These are phyloP conservation scores for Spencermartinsiella europaea DNA, from an alignment of 805 yeast species.

Conservation along the genomic window DNA sequence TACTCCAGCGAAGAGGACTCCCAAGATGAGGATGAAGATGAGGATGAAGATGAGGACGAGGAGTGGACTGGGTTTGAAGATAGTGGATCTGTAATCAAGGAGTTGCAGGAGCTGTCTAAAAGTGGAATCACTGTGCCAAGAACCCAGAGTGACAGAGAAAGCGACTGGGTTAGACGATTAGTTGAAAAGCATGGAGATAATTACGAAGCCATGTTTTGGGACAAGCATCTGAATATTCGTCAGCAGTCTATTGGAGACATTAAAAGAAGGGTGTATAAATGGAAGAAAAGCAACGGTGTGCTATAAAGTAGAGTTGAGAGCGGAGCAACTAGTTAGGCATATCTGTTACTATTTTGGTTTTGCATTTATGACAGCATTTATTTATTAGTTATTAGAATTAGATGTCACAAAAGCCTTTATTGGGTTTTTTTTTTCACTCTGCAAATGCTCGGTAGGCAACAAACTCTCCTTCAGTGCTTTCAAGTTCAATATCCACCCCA, in stretches of 20 bases:
- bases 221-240: conserved; percentile 70
- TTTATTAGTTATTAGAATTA: too few species aligned
- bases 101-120: conserved; percentile 60
- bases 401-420: too few species aligned
- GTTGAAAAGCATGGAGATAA: conserved; percentile 81
- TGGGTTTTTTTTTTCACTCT: too few species aligned
- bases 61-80: conserved; percentile 21
- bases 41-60: too few species aligned
- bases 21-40: conserved; percentile 23
- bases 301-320: too few species aligned
- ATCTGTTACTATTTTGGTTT: not conserved
- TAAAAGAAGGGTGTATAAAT: conserved; percentile 61
- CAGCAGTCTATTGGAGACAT: conserved; percentile 86
- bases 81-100: conserved; percentile 60
- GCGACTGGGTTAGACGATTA: conserved; percentile 60
- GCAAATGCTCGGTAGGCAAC: conserved; percentile 82
- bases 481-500: conserved; percentile 55
- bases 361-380: too few species aligned
- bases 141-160: conserved; percentile 65
- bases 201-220: conserved; percentile 88
- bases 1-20: conserved; percentile 38
- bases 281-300: conserved; percentile 50
- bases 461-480: conserved; percentile 37
- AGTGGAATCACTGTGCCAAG: conserved; percentile 42
- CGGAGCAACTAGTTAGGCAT: conserved; percentile 3